Base-by-base conservation (phyloP, 208 protist species). In the Vickermania ingenoplastis region DNA sequence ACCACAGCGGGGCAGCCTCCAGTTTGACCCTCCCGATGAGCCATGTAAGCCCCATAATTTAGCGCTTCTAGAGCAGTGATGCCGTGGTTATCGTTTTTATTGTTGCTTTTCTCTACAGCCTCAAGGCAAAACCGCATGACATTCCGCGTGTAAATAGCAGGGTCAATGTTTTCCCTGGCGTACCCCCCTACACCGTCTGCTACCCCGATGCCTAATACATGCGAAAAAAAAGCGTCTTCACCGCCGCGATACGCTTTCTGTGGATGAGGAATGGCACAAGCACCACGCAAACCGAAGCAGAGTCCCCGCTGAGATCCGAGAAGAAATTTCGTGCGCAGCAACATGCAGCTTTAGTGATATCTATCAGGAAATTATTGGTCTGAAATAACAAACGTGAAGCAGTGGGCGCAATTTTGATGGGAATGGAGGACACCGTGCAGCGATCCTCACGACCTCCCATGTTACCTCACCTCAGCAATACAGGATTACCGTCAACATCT, bases 121-220 rank as follows among this genome's bases (percentile, higher is more conserved):
- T 83, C 72, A 2, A 79, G 71, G 0, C 77, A 65, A 50, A 76
- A 79, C 17, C 69, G 67, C 88, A 92, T 91, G 13, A 94, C 73
- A 56, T 86, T 84, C 14, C 84, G 71, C 3, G 88, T 90, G 65
- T 85, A 94, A 22, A 84, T 54, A 13, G 79, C 81, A 3, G 88
- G 84, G 55, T 94, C 83, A 21, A 92, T 80, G 45, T 79, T 77
- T 1, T 76, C 60, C 0, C 64, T 63, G 5, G 88, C 84, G 52
- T 85, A 91, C 14, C 88, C 88, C 41, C 88, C 88, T 25, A 94
- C 84, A 21, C 88, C 88, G 57, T 94, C 88, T 1, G 84, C 88
- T 1, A 94, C 84, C 31, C 84, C 83, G 30, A 94, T 74, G 22
- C 73, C 83, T n/a, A 64, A 71, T 21, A 71, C 59, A 60, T 94